Base-by-base conservation (phyloP, 805 yeast species). In the Myxozyma sirexii region DNA sequence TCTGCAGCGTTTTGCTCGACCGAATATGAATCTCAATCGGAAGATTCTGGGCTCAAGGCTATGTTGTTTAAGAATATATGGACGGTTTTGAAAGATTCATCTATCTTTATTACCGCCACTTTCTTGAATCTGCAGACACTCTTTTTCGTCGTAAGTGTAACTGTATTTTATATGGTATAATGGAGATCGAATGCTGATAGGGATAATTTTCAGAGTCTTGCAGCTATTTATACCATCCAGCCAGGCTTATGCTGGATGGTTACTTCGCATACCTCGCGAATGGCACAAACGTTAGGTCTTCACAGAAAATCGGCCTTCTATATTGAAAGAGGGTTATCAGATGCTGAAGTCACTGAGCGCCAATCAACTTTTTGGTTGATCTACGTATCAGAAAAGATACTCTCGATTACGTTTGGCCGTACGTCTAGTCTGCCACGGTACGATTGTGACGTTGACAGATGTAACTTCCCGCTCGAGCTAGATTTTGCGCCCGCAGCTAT, bases 231-330 rank as follows among this genome's bases (percentile, higher is more conserved):
- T 26, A 27, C 21, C 4, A 24, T 54, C n/a, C 51, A 31, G 21
- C 62, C 62, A 8, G 62, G 62, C 15, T 50, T 59, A 4, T 45
- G 51, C 12, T 59, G 59, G 59, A 52, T 41, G 56, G 39, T 54
- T 5, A 29, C 48, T 10, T 38, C 62, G 19, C 55, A 43, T 5
- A 54, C 59, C n/a, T 41, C 50, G 21, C 55, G 53, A 6, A 35
- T 26, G 4, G 62, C 56, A 4, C 51, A 29, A 31, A 37, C 62
- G 29, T 55, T 59, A 1, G 62, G 62, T 3, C 29, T 59, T 17
- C 62, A 59, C 39, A 59, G 62, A 2, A 50, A 38, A 17, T 54
- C 49, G 17, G 54, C 57, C 12, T 44, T 54, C 26, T 54, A 59
- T 27, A 48, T 59, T 44, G 56, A 54, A 21, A 45, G 56, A 13